Percentiles rank a stretch among this genome's conserved stretches.
phyloP scores from a whole-genome alignment of 2,329 filamentous ascomycete genomes.

The Neoscytalidium dimidiatum region DNA sequence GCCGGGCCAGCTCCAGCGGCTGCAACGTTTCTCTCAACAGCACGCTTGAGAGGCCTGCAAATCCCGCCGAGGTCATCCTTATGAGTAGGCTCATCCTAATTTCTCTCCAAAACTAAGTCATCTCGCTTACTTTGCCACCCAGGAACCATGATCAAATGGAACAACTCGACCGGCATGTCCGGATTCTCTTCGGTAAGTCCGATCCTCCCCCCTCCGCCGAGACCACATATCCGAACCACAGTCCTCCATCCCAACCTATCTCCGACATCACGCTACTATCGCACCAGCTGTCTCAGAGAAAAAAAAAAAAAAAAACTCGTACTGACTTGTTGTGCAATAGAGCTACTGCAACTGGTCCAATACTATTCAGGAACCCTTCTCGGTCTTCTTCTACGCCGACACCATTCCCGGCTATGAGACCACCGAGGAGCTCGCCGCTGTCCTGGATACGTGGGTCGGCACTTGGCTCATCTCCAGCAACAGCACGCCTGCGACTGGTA shows the following conservation, averaged over 20 bases:
- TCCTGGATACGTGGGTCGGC: slow-evolving; percentile 11
- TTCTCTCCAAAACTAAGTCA: too few species aligned
- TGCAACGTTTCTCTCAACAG: slow-evolving; percentile 1
- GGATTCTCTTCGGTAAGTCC: slow-evolving; percentile 11
- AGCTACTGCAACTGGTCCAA: slow-evolving; percentile 18
- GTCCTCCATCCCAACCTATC: background rate
- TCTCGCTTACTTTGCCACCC: background rate
- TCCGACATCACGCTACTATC: background rate
- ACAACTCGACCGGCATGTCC: background rate
- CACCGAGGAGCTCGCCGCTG: background rate
- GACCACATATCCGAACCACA: background rate
- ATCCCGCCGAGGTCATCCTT: slow-evolving; percentile 8
- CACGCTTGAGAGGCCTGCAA: background rate
- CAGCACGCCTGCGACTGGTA: background rate
- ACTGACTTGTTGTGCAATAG: background rate
- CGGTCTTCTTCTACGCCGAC: slow-evolving; percentile 17
- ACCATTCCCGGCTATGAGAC: slow-evolving; percentile 14
- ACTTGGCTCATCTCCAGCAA: slow-evolving; percentile 5
- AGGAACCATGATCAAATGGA: slow-evolving; percentile 19
- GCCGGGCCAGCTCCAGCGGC: slow-evolving; percentile 3
- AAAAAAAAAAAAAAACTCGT: background rate
- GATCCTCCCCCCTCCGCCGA: background rate
- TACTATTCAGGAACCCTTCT: slow-evolving; percentile 5
- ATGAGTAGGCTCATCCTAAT: slow-evolving; percentile 3
- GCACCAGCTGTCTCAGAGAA: too few species aligned